These are phyloP conservation scores for Crithidia bombi DNA, from an alignment of 208 protist species.

Conservation along the genomic window DNA sequence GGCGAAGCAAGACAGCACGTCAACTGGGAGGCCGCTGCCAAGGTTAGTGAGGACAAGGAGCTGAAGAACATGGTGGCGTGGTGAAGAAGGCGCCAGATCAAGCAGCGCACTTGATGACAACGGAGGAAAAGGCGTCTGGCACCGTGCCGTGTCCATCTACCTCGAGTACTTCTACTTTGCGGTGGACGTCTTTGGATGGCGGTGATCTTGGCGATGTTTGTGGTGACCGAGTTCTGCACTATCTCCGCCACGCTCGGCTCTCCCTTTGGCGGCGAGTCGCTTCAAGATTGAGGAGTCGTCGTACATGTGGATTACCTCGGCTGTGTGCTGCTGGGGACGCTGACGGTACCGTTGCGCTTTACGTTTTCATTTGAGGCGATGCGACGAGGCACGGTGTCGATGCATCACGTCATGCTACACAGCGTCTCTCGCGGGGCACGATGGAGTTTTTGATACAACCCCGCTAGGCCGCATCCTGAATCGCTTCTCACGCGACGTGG, in stretches of 20 bases:
- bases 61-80: background rate
- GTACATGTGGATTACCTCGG: constrained; percentile 58
- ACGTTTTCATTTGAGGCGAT: constrained; percentile 36
- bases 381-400: constrained; percentile 34
- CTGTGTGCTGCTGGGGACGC: constrained; percentile 32
- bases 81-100: too few relatives aligned
- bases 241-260: constrained; percentile 64
- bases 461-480: constrained; percentile 95
- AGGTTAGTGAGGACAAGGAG: background rate
- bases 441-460: constrained; percentile 94
- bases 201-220: constrained; percentile 56
- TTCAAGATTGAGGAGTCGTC: constrained; percentile 21
- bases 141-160: constrained; percentile 64
- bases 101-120: constrained; percentile 46
- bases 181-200: constrained; percentile 44
- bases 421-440: constrained; percentile 48
- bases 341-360: constrained; percentile 40
- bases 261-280: constrained; percentile 55
- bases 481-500: constrained; percentile 94
- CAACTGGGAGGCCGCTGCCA: background rate
- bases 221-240: constrained; percentile 53
- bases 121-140: constrained; percentile 65
- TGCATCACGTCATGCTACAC: constrained; percentile 63
- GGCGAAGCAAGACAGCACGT: too few relatives aligned
- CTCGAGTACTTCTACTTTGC: constrained; percentile 53